Evolutionary conservation across 176 grass and related monocot species (phyloP), one percentile per base, ranked within the genome.

Genomic region (Microstegium vimineum): DNA sequence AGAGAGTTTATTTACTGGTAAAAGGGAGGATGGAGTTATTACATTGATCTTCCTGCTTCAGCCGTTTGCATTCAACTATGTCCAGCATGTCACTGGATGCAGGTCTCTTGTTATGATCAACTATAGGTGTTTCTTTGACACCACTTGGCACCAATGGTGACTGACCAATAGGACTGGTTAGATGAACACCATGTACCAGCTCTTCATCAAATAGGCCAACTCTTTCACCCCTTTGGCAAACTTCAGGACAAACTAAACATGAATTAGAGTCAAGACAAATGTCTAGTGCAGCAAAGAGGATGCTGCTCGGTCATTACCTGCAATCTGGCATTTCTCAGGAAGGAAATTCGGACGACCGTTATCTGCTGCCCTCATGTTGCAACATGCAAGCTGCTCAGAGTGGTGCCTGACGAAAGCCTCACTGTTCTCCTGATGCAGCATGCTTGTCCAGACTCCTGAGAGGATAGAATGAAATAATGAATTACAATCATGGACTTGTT

Each of bases 371-470:
- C 87, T 85, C 70, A 76, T 66, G 72, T 69, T 89, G 40, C 87
- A 32, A 26, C 82, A 89, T 33, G 87, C 87, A 75, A 81, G 87
- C 81, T 84, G 82, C 71, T 84, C 82, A 1, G 76, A 43, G 40
- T 84, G 81, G 47, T 76, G 82, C 51, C 76, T 85, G 40, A 76
- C 70, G 84, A 81, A 89, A 60, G 79, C 12, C 26, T 85, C 87
- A 85, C 82, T 76, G 70, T 85, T 85, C 40, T 89, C 87, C 38
- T 85, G 82, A 69, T 89, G 76, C 82, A 89, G 66, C 87, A 89
- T 89, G 37, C 43, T 80, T 25, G 16, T 66, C n/a, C n/a, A 26
- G n/a, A 60, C 56, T 60, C 47, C 76, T 89, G 45, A 74, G 23
- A 74, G 9, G 16, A 35, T 74, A 84, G 4, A 67, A 67, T 13